Base-by-base conservation (phyloP, 768 basidiomycete genomes). In the Pholiota microspora region DNA sequence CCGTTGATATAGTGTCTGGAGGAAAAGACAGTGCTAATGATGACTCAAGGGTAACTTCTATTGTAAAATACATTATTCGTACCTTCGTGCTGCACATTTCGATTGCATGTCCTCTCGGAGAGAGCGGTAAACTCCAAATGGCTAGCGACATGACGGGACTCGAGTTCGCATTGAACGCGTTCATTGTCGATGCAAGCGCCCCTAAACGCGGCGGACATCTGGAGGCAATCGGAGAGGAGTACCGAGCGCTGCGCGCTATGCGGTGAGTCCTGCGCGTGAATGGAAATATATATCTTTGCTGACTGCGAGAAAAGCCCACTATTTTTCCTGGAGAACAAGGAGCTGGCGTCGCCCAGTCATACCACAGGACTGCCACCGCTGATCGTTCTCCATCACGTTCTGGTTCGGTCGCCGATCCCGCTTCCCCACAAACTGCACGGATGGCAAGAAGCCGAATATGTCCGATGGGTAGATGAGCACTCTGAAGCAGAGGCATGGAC, bases 391-490 rank as follows among this genome's bases (percentile, higher is more conserved):
- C 95, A 98, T 65, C 88, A 97, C 59, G 88, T 97, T 62, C 78
- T 97, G 29, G 94, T 98, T 23, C 86, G 92, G 8, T 92, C 92
- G 1, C 87, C 90, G 0, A 77, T 92, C 51, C 82, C 89, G 4
- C 77, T 98, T 34, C 96, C 97, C 8, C 93, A 99, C 67, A 79
- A 82, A 46, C 69, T 94, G 52, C 94, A 98, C 64, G 88, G 89
- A 0, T 98, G 97, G 96, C 88, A 91, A 54, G 94, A 98, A 66
- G 81, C 88, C 3, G 97, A 98, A 73, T 99, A 99, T 69, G 91
- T 97, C 46, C 83, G 92, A 40, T 99, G 95, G 94, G 79, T 98
- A 10, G 89, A 92, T 55, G 95, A 97, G 66, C 97, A 98, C 64
- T 76, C 84, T 2, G 84, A 87, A 56, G 80, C 78, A 55, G 96